A percentile compares a stretch with the other conserved stretches of the same genome.
phyloP scores from a whole-genome alignment of 257 asterid species.

The Anisodus tanguticus region DNA sequence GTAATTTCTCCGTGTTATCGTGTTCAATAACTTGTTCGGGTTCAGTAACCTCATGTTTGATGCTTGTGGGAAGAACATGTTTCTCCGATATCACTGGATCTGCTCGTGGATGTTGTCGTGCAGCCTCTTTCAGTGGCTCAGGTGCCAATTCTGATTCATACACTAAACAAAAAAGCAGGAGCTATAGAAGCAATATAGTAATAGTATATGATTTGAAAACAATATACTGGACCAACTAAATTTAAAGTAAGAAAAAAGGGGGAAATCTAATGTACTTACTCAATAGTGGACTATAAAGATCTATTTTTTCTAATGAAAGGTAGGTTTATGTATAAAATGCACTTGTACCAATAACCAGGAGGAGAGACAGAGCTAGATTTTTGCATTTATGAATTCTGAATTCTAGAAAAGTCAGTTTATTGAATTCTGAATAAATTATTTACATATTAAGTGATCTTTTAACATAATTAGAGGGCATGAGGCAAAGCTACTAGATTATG shows the following conservation, averaged over 20 bases:
- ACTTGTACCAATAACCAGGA: too few species aligned
- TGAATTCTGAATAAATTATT: too few species aligned
- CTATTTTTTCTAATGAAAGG: too few species aligned
- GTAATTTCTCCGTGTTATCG: not conserved
- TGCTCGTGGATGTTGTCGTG: constrained; percentile 90
- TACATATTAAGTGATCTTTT: too few species aligned
- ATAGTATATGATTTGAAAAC: not conserved
- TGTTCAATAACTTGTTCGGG: not conserved
- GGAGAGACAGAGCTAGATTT: too few species aligned
- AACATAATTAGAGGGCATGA: too few species aligned
- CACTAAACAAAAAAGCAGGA: constrained; percentile 53
- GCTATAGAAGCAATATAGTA: not conserved
- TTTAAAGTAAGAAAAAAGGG: not conserved
- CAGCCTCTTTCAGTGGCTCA: constrained; percentile 60
- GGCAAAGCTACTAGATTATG: too few species aligned
- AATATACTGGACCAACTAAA: not conserved
- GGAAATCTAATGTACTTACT: not conserved
- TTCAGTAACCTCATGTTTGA: constrained; percentile 8
- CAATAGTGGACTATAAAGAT: too few species aligned
- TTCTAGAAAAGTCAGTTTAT: too few species aligned
- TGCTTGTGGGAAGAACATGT: constrained; percentile 46
- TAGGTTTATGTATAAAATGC: too few species aligned
- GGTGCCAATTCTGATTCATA: constrained; percentile 92
- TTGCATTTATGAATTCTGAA: too few species aligned
- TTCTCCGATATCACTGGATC: constrained; percentile 71